Conservation (phyloP, 2,329 filamentous ascomycete genomes). For the Ceratocystis huliohia region DNA sequence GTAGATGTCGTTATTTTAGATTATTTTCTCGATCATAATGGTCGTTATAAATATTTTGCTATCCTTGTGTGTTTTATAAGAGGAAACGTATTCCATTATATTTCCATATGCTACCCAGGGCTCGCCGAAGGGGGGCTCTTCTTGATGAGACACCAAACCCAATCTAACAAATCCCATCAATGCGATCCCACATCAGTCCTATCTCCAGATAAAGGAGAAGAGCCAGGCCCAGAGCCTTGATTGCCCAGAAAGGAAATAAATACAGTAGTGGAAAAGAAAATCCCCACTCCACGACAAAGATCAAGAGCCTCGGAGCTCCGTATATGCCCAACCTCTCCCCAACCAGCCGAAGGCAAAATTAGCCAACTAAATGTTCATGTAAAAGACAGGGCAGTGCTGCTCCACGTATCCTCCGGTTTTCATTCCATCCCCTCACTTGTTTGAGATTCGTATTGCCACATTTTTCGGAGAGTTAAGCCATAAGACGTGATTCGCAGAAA, state of each 20-base stretch:
- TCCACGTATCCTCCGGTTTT: background rate
- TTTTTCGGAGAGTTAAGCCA: background rate
- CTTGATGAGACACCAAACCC: background rate
- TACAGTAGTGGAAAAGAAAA: background rate
- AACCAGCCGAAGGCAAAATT: background rate
- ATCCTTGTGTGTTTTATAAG: background rate
- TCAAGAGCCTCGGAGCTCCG: slow-evolving; percentile 1
- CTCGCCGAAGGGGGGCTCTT: background rate
- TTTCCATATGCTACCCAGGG: slow-evolving; percentile 1
- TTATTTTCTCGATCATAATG: too few species aligned
- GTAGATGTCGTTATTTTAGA: background rate
- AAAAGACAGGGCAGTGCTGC: background rate
- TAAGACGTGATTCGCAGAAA: background rate
- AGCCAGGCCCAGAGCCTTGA: background rate
- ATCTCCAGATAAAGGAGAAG: background rate
- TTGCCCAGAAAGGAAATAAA: background rate
- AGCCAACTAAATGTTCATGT: background rate
- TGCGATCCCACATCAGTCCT: background rate
- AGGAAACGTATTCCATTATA: slow-evolving; percentile 3
- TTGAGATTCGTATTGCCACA: slow-evolving; percentile 8
- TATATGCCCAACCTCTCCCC: background rate
- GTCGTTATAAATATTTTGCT: too few species aligned
- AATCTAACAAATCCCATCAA: background rate
- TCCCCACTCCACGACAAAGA: too few species aligned
- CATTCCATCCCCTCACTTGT: background rate